A percentile compares a stretch with the other conserved stretches of the same genome.
phyloP scores from a whole-genome alignment of 495 filamentous ascomycete species.

The Filosporella fistucella region DNA sequence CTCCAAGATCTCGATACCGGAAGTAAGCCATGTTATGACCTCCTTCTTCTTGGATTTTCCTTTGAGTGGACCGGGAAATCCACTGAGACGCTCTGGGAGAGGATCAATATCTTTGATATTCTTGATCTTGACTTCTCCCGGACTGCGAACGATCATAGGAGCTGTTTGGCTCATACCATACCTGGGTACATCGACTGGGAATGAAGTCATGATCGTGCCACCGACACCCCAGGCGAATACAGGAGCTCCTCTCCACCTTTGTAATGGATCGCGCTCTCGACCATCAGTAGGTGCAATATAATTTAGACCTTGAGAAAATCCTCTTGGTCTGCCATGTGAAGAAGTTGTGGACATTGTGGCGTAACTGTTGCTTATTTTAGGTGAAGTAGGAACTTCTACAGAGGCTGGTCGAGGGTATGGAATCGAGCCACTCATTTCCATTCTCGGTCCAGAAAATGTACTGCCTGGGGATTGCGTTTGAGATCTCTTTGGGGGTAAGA shows the following conservation, averaged over 20 bases:
- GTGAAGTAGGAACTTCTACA: constrained; percentile 21
- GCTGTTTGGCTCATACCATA: constrained; percentile 67
- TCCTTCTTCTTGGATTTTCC: constrained; percentile 95
- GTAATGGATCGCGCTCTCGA: constrained; percentile 69
- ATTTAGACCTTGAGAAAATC: constrained; percentile 40
- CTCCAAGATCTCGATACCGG: constrained; percentile 69
- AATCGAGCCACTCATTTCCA: constrained; percentile 22
- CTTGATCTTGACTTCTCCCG: constrained; percentile 76
- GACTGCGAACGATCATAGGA: constrained; percentile 77
- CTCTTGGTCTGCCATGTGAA: constrained; percentile 15
- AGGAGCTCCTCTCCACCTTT: constrained; percentile 86
- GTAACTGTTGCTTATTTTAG: constrained; percentile 9
- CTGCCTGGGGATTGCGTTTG: constrained; percentile 80
- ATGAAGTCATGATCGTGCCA: constrained; percentile 75
- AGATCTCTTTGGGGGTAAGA: constrained; percentile 55
- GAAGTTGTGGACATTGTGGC: constrained; percentile 23
- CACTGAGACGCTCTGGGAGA: constrained; percentile 62
- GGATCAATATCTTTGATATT: constrained; percentile 66
- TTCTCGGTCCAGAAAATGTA: constrained; percentile 23
- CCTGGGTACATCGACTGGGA: constrained; percentile 83
- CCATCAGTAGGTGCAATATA: constrained; percentile 71
- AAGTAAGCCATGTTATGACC: constrained; percentile 71
- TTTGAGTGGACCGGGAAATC: constrained; percentile 87
- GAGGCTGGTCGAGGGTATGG: constrained; percentile 34
- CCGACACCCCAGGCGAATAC: constrained; percentile 86